A percentile compares a stretch with the other conserved stretches of the same genome.
These are phyloP conservation scores for Kazachstania sp. DNA, from an alignment of 1,139 yeast species.

Conservation along the genomic window DNA sequence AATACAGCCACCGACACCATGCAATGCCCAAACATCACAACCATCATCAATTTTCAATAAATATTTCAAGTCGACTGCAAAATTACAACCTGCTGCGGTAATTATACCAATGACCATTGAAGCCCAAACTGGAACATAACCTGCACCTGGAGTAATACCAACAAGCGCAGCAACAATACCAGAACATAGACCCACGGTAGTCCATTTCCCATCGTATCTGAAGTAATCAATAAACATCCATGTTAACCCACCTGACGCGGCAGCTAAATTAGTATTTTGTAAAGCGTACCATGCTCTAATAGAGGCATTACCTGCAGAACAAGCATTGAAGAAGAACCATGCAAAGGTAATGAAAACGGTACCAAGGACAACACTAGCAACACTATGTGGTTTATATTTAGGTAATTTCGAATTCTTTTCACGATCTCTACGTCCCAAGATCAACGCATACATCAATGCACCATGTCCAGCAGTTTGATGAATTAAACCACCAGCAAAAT, in stretches of 20 bases:
- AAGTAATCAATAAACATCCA: conserved; percentile 91
- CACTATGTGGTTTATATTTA: conserved; percentile 86
- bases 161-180: conserved; percentile 94
- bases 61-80: conserved; percentile 73
- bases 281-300: conserved; percentile 92
- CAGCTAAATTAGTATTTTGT: conserved; percentile 87
- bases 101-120: conserved; percentile 76
- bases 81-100: conserved; percentile 73
- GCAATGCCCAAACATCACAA: conserved; percentile 87
- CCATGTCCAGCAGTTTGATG: conserved; percentile 93
- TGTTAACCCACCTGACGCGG: conserved; percentile 81
- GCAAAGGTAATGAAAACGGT: conserved; percentile 95
- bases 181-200: conserved; percentile 86
- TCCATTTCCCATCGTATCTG: conserved; percentile 87
- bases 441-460: conserved; percentile 84
- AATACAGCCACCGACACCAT: conserved; percentile 86
- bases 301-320: conserved; percentile 86
- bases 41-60: conserved; percentile 81
- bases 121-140: conserved; percentile 86
- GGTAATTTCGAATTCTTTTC: conserved; percentile 73
- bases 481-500: conserved; percentile 98
- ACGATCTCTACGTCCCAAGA: conserved; percentile 87
- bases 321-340: conserved; percentile 98
- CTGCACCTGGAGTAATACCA: conserved; percentile 96
- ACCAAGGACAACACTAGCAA: conserved; percentile 83